Conservation (phyloP, 208 protist species). For the Porcisia deanei region DNA sequence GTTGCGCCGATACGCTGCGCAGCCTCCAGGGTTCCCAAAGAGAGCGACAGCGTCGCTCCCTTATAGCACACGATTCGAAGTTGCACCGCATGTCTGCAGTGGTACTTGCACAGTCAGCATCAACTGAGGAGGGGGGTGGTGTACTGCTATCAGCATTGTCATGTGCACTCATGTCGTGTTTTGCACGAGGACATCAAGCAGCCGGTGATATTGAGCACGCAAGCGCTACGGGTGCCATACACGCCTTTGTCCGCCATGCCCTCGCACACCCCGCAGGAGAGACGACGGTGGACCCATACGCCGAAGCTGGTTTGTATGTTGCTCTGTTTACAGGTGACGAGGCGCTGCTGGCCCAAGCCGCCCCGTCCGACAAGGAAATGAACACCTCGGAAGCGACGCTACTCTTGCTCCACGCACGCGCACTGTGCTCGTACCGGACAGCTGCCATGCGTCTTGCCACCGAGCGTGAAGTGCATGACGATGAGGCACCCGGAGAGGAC, state of each 20-base stretch:
- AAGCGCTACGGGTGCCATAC: background rate
- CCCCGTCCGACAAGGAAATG: background rate
- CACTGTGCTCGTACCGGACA: conserved; percentile 9
- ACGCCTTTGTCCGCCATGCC: background rate
- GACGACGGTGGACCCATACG: conserved; percentile 1
- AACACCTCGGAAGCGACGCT: background rate
- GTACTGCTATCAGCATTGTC: conserved; percentile 6
- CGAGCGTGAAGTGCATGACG: background rate
- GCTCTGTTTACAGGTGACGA: conserved; percentile 17
- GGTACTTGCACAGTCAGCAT: background rate
- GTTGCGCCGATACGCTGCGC: conserved; percentile 7
- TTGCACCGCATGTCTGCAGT: conserved; percentile 9
- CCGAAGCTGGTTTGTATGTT: conserved; percentile 25
- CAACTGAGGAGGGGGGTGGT: background rate
- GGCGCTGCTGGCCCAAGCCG: conserved; percentile 16
- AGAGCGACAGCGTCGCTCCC: background rate
- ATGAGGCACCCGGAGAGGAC: conserved; percentile 9
- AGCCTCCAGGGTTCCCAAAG: background rate
- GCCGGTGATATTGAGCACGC: background rate
- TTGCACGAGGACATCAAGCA: background rate
- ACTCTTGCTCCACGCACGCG: background rate
- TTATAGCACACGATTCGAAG: background rate
- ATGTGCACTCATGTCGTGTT: background rate
- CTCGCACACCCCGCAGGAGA: background rate
- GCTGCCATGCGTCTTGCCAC: background rate